Conservation (phyloP, 1,284 basidiomycete genomes). For the Irpex rosettiformis region DNA sequence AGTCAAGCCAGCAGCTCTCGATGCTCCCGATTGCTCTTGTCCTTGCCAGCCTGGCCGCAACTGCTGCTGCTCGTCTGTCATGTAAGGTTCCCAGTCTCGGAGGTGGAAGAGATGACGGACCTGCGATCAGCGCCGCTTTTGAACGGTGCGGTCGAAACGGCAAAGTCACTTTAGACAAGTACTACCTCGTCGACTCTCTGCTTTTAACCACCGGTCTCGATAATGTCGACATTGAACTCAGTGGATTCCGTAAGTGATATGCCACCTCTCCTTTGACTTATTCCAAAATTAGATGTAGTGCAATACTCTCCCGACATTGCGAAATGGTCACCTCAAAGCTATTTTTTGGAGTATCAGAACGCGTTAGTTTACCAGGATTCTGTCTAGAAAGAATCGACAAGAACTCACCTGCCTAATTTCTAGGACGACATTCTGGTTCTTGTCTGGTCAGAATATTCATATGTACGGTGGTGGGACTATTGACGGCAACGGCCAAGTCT, state of each 20-base stretch:
- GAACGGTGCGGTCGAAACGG: slow-evolving; percentile 27
- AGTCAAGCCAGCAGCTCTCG: not conserved
- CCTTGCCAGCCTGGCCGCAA: slow-evolving; percentile 4
- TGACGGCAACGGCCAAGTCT: slow-evolving; percentile 38
- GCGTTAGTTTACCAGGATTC: slow-evolving; percentile 24
- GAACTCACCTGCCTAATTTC: slow-evolving; percentile 10
- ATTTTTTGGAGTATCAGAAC: slow-evolving; percentile 40
- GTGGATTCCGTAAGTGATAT: slow-evolving; percentile 28
- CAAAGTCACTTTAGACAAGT: slow-evolving; percentile 31
- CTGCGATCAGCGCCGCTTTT: slow-evolving; percentile 33
- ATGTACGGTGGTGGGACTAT: slow-evolving; percentile 41
- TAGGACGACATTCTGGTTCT: slow-evolving; percentile 44
- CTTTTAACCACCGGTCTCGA: slow-evolving; percentile 35
- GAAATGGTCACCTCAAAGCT: slow-evolving; percentile 41
- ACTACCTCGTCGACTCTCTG: slow-evolving; percentile 39
- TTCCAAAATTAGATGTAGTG: slow-evolving; percentile 16
- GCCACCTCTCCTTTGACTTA: not conserved
- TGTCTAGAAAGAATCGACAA: not conserved
- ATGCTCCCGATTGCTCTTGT: slow-evolving; percentile 12
- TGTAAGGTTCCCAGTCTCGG: slow-evolving; percentile 32
- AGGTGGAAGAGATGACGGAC: slow-evolving; percentile 35
- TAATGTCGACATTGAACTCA: slow-evolving; percentile 38
- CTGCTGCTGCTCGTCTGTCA: slow-evolving; percentile 10
- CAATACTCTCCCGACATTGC: slow-evolving; percentile 42
- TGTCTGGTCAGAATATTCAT: slow-evolving; percentile 42